phyloP scores from a whole-genome alignment of 352 stramenopile species.

The Poterioochromonas sp. region DNA sequence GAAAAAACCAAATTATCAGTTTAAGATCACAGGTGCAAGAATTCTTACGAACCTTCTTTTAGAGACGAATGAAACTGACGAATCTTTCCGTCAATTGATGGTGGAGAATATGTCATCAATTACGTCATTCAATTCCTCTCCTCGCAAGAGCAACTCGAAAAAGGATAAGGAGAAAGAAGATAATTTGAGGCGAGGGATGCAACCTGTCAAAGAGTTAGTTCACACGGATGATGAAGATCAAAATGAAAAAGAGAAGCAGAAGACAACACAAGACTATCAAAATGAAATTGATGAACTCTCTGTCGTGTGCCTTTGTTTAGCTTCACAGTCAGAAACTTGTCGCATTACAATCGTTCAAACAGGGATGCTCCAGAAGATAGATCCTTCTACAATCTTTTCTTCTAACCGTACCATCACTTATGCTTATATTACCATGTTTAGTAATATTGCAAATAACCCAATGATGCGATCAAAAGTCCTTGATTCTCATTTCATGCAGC shows the following conservation, averaged over 20 bases:
- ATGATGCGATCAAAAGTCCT: conserved; percentile 18
- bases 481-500: background rate
- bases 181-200: too few species aligned
- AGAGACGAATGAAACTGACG: conserved; percentile 1
- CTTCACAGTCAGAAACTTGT: conserved; percentile 22
- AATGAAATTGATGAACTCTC: too few species aligned
- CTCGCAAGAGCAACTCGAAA: too few species aligned
- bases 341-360: background rate
- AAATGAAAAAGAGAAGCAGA: too few species aligned
- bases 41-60: conserved; percentile 24
- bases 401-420: background rate
- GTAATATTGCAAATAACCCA: conserved; percentile 34
- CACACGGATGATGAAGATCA: conserved; percentile 4
- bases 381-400: background rate
- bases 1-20: background rate
- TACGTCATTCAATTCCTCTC: too few species aligned
- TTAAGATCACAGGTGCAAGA: background rate
- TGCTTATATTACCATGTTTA: conserved; percentile 33
- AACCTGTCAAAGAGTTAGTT: background rate
- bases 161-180: too few species aligned
- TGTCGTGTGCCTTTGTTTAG: conserved; percentile 15
- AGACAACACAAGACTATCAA: too few species aligned
- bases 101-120: background rate
- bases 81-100: background rate
- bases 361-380: conserved; percentile 3